Evolutionary conservation across 73 alveolate genomes (phyloP).

Genomic region (Tetrahymena malaccensis): DNA sequence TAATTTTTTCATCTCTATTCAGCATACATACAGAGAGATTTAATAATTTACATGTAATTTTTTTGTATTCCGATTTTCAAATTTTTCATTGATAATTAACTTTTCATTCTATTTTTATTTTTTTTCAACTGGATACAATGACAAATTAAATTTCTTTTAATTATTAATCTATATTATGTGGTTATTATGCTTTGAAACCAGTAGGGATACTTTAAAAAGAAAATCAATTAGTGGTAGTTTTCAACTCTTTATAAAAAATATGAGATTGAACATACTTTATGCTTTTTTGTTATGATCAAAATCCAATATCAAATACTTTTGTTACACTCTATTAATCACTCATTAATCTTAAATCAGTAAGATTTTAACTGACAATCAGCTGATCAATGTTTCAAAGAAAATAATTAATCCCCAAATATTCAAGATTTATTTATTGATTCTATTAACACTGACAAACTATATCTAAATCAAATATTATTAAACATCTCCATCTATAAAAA

Average conservation of each 20-base stretch:
- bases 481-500: not conserved
- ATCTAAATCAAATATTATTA: too few species aligned
- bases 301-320: not conserved
- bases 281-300: not conserved
- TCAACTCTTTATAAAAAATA: not conserved
- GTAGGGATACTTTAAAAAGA: not conserved
- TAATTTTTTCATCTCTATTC: too few species aligned
- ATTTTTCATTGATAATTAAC: too few species aligned
- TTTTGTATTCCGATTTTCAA: not conserved
- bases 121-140: not conserved
- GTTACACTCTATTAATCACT: not conserved
- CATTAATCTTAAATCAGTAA: not conserved
- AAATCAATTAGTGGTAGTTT: not conserved
- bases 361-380: not conserved
- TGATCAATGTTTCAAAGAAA: not conserved
- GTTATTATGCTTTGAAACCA: not conserved
- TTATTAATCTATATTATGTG: not conserved
- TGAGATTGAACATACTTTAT: not conserved
- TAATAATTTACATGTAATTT: too few species aligned
- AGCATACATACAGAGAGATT: too few species aligned
- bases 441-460: not conserved
- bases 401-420: not conserved
- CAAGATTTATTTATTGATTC: not conserved
- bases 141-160: not conserved
- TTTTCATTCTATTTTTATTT: too few species aligned